Conservation (phyloP, 768 basidiomycete genomes). For the Russula emetica region DNA sequence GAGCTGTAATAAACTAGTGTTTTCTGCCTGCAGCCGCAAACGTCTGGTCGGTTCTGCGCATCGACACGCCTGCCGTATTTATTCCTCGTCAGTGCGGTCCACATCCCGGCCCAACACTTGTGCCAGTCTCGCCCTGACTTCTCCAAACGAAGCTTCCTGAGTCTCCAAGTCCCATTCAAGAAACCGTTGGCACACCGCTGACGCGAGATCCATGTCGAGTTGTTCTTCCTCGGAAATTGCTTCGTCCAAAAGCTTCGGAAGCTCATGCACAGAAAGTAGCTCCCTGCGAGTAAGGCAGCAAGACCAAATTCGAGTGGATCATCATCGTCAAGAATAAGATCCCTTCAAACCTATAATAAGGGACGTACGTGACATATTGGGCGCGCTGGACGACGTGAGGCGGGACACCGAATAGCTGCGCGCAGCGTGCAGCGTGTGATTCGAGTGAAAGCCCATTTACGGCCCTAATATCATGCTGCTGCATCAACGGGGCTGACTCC, state of each 20-base stretch:
- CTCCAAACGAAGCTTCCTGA: constrained; percentile 10
- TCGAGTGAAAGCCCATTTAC: constrained; percentile 65
- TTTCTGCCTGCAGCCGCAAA: background rate
- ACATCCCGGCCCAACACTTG: constrained; percentile 20
- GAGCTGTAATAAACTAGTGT: background rate
- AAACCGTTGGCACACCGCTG: constrained; percentile 70
- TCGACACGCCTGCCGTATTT: background rate
- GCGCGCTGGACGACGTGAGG: constrained; percentile 63
- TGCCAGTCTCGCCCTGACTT: constrained; percentile 19
- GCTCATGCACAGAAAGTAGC: constrained; percentile 57
- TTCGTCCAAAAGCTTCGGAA: constrained; percentile 68
- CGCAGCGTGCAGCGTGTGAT: constrained; percentile 85
- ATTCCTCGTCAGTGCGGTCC: constrained; percentile 7
- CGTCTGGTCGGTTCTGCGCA: background rate
- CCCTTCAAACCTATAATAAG: background rate
- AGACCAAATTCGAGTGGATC: background rate
- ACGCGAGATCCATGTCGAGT: constrained; percentile 63
- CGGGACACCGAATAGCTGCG: constrained; percentile 82
- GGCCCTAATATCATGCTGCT: constrained; percentile 44
- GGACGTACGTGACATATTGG: constrained; percentile 63
- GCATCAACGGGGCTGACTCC: background rate
- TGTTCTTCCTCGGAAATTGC: constrained; percentile 63
- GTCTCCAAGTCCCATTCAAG: constrained; percentile 64
- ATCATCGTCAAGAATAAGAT: background rate
- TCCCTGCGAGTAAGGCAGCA: constrained; percentile 40